A percentile compares a stretch with the other conserved stretches of the same genome.
phyloP scores from a whole-genome alignment of 768 basidiomycete genomes.

The Coprinopsis marcescibilis region DNA sequence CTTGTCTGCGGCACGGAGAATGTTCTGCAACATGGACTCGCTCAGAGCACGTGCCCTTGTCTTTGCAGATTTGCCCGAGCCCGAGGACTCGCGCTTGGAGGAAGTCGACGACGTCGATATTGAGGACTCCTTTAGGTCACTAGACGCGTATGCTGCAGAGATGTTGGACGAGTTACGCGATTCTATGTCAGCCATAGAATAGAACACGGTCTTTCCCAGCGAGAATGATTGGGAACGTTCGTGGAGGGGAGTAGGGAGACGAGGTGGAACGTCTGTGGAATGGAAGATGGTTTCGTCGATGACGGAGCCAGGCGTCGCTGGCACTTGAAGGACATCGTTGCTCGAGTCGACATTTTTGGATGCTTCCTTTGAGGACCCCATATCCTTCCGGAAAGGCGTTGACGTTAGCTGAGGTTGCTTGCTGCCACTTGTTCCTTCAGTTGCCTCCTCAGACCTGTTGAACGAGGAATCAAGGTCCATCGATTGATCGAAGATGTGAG shows the following conservation, averaged over 20 bases:
- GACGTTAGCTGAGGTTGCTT: slow-evolving; percentile 38
- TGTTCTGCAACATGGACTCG: slow-evolving; percentile 58
- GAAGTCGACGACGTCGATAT: slow-evolving; percentile 6
- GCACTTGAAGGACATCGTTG: slow-evolving; percentile 16
- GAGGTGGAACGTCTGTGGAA: slow-evolving; percentile 32
- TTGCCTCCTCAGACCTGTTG: slow-evolving; percentile 22
- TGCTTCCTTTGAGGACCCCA: too few relatives aligned
- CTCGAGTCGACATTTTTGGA: too few relatives aligned
- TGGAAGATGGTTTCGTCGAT: slow-evolving; percentile 45
- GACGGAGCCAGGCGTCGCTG: slow-evolving; percentile 16
- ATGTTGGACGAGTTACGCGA: slow-evolving; percentile 15
- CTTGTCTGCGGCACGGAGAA: slow-evolving; percentile 40
- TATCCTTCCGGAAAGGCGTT: slow-evolving; percentile 33
- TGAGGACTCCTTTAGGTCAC: slow-evolving; percentile 25
- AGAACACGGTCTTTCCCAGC: slow-evolving; percentile 59
- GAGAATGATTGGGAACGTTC: slow-evolving; percentile 68
- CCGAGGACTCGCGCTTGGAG: slow-evolving; percentile 14
- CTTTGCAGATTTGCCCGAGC: slow-evolving; percentile 29
- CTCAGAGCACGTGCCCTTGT: slow-evolving; percentile 51
- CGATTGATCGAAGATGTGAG: slow-evolving; percentile 27
- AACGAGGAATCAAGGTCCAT: slow-evolving; percentile 31
- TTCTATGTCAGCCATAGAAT: slow-evolving; percentile 33
- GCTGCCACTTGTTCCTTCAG: slow-evolving; percentile 14
- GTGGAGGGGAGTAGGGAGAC: slow-evolving; percentile 31
- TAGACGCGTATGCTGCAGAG: slow-evolving; percentile 25